These are phyloP conservation scores for Blepharisma japonicum DNA, from an alignment of 73 alveolate genomes.

Conservation along the genomic window DNA sequence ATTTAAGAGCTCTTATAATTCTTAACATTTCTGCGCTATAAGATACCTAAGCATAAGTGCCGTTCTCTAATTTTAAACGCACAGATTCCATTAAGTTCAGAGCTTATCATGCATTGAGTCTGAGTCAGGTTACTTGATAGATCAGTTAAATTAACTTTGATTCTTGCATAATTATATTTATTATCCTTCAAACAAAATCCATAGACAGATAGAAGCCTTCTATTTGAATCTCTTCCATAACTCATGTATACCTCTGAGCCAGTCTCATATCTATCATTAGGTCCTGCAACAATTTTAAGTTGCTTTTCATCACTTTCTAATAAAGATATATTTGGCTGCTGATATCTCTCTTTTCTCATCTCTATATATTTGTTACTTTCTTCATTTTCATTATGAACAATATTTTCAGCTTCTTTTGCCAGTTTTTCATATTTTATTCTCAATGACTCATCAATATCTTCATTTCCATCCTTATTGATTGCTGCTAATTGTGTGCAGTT, in stretches of 20 bases:
- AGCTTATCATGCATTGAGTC: neutral
- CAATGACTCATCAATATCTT: neutral
- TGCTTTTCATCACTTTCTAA: neutral
- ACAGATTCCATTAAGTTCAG: neutral
- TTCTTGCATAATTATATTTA: neutral
- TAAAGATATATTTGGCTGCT: neutral
- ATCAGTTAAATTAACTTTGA: neutral
- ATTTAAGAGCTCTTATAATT: neutral
- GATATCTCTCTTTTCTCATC: neutral
- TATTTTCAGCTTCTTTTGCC: neutral
- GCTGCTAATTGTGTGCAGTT: neutral
- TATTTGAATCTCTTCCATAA: slow-evolving; percentile 30
- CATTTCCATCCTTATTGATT: neutral
- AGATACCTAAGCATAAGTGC: neutral
- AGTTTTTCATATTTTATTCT: neutral
- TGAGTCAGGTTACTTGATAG: neutral
- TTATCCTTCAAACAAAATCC: slow-evolving; percentile 19
- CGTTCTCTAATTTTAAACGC: neutral
- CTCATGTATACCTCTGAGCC: slow-evolving; percentile 23
- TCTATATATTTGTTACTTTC: neutral
- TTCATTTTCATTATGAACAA: neutral
- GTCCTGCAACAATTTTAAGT: slow-evolving; percentile 5
- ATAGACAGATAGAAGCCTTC: neutral
- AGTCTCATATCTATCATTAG: neutral
- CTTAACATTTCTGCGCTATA: neutral